These are phyloP conservation scores for Arthroderma sp. DNA, from an alignment of 2,329 filamentous ascomycete species.

Conservation along the genomic window DNA sequence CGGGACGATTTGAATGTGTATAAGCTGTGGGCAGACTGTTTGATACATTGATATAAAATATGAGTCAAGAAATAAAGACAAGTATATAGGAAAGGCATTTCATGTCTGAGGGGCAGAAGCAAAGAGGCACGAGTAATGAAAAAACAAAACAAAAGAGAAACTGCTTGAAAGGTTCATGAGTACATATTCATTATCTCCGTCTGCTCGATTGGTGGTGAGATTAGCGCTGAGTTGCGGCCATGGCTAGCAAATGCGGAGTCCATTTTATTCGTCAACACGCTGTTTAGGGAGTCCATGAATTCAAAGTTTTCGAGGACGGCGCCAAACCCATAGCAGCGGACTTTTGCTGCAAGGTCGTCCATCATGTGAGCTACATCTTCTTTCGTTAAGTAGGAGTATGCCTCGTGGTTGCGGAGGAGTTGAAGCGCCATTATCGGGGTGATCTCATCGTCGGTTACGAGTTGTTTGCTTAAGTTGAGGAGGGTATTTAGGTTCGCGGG, in stretches of 20 bases:
- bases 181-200: slow-evolving; percentile 10
- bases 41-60: too few relatives aligned
- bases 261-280: slow-evolving; percentile 49
- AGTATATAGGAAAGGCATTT: neutral
- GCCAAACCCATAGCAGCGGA: slow-evolving; percentile 79
- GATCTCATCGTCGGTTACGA: slow-evolving; percentile 70
- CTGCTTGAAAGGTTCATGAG: slow-evolving; percentile 8
- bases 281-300: slow-evolving; percentile 59
- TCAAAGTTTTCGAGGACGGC: slow-evolving; percentile 59
- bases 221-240: neutral
- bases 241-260: slow-evolving; percentile 3
- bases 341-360: slow-evolving; percentile 63
- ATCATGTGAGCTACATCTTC: slow-evolving; percentile 62
- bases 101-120: neutral
- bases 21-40: too few relatives aligned
- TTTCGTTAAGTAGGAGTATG: slow-evolving; percentile 52
- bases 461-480: slow-evolving; percentile 67
- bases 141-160: neutral
- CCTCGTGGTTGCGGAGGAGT: slow-evolving; percentile 60
- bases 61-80: neutral
- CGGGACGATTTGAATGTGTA: too few relatives aligned
- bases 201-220: neutral
- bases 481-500: slow-evolving; percentile 68
- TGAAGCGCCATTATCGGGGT: slow-evolving; percentile 95
- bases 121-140: neutral